Conservation (phyloP, 495 filamentous ascomycete species). For the Umbilicaria muhlenbergii region DNA sequence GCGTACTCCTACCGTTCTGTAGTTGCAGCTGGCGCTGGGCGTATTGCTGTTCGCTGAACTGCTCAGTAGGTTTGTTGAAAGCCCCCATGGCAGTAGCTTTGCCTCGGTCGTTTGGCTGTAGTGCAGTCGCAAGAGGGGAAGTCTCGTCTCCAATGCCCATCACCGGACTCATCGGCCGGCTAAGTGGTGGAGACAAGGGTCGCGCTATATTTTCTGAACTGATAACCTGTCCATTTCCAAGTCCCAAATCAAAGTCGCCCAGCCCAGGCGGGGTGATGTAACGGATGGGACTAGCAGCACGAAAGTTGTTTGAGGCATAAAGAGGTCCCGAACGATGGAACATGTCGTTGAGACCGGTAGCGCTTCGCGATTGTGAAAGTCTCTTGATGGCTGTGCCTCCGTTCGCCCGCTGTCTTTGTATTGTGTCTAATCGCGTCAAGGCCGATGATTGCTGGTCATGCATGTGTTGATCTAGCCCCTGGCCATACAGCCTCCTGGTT, state of each 20-base stretch:
- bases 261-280: slow-evolving; percentile 19
- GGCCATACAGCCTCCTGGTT: slow-evolving; percentile 69
- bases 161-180: slow-evolving; percentile 45
- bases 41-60: slow-evolving; percentile 75
- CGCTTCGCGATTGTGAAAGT: slow-evolving; percentile 32
- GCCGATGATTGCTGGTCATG: slow-evolving; percentile 69
- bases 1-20: slow-evolving; percentile 46
- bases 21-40: slow-evolving; percentile 65
- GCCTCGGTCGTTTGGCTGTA: slow-evolving; percentile 63
- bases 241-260: slow-evolving; percentile 10
- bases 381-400: neutral
- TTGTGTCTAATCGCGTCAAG: slow-evolving; percentile 60
- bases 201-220: slow-evolving; percentile 21
- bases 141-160: slow-evolving; percentile 39
- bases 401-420: slow-evolving; percentile 36
- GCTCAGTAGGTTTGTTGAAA: slow-evolving; percentile 61
- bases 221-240: slow-evolving; percentile 11
- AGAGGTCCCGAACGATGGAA: slow-evolving; percentile 34
- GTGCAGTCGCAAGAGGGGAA: slow-evolving; percentile 31
- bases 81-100: slow-evolving; percentile 77
- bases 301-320: slow-evolving; percentile 19
- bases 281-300: slow-evolving; percentile 35
- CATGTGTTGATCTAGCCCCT: slow-evolving; percentile 60
- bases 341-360: slow-evolving; percentile 38
- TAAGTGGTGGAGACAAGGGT: slow-evolving; percentile 45